A percentile compares a stretch with the other conserved stretches of the same genome.
These are phyloP conservation scores for Cystobasidium onofrii DNA, from an alignment of 768 basidiomycete species.

Conservation along the genomic window DNA sequence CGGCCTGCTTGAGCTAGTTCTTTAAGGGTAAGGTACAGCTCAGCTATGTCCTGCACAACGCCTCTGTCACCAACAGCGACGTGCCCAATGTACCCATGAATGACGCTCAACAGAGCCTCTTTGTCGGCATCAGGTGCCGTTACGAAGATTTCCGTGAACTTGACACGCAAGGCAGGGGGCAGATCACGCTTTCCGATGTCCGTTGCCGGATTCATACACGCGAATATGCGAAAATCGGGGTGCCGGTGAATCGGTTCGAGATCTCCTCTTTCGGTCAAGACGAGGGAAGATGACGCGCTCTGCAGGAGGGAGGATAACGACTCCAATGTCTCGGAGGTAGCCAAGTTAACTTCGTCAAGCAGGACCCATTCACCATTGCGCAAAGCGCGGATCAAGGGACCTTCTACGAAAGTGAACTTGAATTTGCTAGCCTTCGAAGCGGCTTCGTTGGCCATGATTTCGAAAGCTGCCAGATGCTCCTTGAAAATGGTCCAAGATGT, in stretches of 20 bases:
- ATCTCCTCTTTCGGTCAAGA: conserved; percentile 84
- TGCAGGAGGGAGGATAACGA: conserved; percentile 80
- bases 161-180: conserved; percentile 74
- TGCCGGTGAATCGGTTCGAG: conserved; percentile 83
- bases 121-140: conserved; percentile 85
- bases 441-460: conserved; percentile 69
- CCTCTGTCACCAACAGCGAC: conserved; percentile 74
- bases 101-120: conserved; percentile 77
- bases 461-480: conserved; percentile 65
- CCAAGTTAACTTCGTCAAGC: conserved; percentile 91
- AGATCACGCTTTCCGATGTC: conserved; percentile 98
- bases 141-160: conserved; percentile 93
- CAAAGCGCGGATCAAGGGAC: conserved; percentile 84
- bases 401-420: conserved; percentile 90
- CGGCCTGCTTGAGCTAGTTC: conserved; percentile 61
- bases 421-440: conserved; percentile 57
- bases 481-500: conserved; percentile 62
- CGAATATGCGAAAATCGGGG: conserved; percentile 89
- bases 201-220: conserved; percentile 99
- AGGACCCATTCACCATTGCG: conserved; percentile 86
- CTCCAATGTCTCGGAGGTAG: conserved; percentile 87
- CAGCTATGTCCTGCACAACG: conserved; percentile 79
- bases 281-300: conserved; percentile 76
- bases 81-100: conserved; percentile 79
- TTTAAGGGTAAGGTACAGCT: conserved; percentile 79